Evolutionary conservation across 1,284 basidiomycete genomes (phyloP), one percentile per base, ranked within the genome.

Genomic region (Sphagnurus paluster): DNA sequence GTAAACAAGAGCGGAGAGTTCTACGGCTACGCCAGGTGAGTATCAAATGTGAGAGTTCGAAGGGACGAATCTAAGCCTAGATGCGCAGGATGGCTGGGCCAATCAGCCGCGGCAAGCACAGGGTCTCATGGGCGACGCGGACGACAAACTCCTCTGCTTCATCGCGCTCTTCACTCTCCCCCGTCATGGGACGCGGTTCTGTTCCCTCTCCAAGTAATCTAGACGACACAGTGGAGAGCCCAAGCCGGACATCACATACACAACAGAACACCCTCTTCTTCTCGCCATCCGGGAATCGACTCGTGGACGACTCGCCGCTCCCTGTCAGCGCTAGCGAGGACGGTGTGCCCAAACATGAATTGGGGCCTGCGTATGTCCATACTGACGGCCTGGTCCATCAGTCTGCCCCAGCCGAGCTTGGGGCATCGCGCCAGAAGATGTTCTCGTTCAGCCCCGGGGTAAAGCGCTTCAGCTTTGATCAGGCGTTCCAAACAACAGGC

Each of bases 1-100:
- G 94, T 92, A 20, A 98, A 98, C 68, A 90, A 89, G 64, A 91
- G 90, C 42, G 87, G 91, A 17, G 87, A 90, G 62, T 95, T 95
- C 59, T 94, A 88, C 58, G 92, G 93, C 21, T 93, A 90, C 58
- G 91, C 90, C 17, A 83, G 77, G 83, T 90, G 59, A 40, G 78
- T 64, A 23, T 5, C 29, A 16, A 9, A 4, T 35, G 13, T 20
- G 10, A 5, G 11, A 14, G 13, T 5, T 7, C 17, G 30, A 34
- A 39, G 14, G 3, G 11, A n/a, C 10, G 19, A 19, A 8, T 16
- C 25, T 36, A 40, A 38, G 36, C 20, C 52, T 10, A 42, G 10
- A 40, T 25, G 30, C 19, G n/a, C 52, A 88, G 87, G 56, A 87
- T 89, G 87, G 63, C 72, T 9, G 77, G 84, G 17, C 74, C 79